Evolutionary conservation across 2,329 filamentous ascomycete species (phyloP).

Genomic region (Xylariaceae sp.): DNA sequence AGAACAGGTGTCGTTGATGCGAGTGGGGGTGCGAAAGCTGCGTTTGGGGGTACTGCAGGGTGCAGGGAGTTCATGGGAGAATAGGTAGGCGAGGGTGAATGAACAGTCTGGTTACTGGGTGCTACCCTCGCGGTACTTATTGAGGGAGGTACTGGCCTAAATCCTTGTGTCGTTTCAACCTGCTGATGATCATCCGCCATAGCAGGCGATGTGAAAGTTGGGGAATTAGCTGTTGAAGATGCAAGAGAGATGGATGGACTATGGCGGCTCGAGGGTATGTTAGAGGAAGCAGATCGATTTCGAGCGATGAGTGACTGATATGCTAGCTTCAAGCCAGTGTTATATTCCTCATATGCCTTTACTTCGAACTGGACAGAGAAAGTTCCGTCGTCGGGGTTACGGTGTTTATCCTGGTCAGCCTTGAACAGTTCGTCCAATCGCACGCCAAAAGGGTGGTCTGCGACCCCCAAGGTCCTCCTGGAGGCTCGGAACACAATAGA

Average conservation of each 20-base stretch:
- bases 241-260: conserved; percentile 8
- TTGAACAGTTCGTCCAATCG: conserved; percentile 47
- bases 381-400: conserved; percentile 29
- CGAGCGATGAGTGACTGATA: conserved; percentile 30
- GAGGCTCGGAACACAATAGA: conserved; percentile 60
- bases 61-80: conserved; percentile 1
- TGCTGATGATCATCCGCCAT: conserved; percentile 9
- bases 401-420: conserved; percentile 44
- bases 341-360: conserved; percentile 31
- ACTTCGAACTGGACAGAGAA: conserved; percentile 21
- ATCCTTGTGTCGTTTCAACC: conserved; percentile 5
- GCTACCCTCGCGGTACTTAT: conserved; percentile 2
- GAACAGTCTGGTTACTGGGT: conserved; percentile 13
- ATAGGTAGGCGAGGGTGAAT: conserved; percentile 23
- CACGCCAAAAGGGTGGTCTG: conserved; percentile 43
- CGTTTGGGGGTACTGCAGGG: conserved; percentile 2
- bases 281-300: conserved; percentile 1
- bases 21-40: conserved; percentile 17
- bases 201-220: conserved; percentile 10
- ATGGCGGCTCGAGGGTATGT: conserved; percentile 6
- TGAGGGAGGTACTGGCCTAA: conserved; percentile 7
- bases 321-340: conserved; percentile 25
- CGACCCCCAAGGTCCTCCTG: conserved; percentile 53
- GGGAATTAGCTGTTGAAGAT: conserved; percentile 10
- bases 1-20: neutral